Evolutionary conservation across 179 eudicot genomes (phyloP).

Genomic region (Vitellaria paradoxa): DNA sequence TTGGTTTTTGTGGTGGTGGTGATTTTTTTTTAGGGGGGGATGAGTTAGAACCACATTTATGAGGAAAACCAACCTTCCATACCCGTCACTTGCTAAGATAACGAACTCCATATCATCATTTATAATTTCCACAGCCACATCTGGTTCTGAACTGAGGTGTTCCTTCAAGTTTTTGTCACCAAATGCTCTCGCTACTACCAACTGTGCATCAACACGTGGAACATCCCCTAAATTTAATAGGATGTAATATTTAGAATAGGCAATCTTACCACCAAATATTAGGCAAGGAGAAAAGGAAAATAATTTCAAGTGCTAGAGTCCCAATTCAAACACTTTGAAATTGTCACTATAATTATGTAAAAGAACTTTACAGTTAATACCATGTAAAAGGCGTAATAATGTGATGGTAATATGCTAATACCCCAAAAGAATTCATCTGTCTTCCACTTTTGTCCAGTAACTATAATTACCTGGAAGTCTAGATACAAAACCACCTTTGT

Average conservation of each 20-base stretch:
- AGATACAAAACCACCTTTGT: slow-evolving; percentile 81
- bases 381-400: neutral
- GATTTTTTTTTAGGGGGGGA: too few species aligned
- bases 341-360: neutral
- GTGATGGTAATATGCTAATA: neutral
- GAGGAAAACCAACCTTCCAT: slow-evolving; percentile 69
- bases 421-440: neutral
- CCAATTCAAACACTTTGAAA: neutral
- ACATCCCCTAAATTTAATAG: slow-evolving; percentile 59
- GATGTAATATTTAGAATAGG: neutral
- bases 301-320: neutral
- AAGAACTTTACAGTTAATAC: too few species aligned
- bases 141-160: slow-evolving; percentile 89
- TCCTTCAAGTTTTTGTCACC: slow-evolving; percentile 86
- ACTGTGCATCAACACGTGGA: slow-evolving; percentile 85
- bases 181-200: slow-evolving; percentile 92
- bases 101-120: slow-evolving; percentile 66
- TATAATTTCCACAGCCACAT: slow-evolving; percentile 48
- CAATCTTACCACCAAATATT: neutral
- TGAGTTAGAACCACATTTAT: neutral
- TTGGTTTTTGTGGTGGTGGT: too few species aligned
- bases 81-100: slow-evolving; percentile 89
- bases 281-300: neutral
- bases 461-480: slow-evolving; percentile 62
- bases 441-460: neutral